Percentiles rank a stretch among this genome's conserved stretches.
These are phyloP conservation scores for Chrysosporium keratinophilum DNA, from an alignment of 2,329 filamentous ascomycete species.

Conservation along the genomic window DNA sequence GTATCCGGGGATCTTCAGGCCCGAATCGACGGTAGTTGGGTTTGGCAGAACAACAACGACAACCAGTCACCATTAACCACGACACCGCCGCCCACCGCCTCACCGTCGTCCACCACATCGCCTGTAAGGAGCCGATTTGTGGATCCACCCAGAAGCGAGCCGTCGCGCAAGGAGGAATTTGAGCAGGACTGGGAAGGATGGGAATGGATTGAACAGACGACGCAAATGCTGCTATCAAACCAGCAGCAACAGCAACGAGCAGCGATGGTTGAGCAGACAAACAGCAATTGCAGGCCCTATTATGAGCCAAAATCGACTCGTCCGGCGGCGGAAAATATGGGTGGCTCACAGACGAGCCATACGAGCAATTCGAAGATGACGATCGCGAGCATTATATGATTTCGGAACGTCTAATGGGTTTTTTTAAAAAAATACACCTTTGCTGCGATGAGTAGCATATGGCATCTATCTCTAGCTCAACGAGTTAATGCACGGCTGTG, in stretches of 20 bases:
- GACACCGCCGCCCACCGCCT: slow-evolving; percentile 9
- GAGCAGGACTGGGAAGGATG: slow-evolving; percentile 75
- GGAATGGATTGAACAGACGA: slow-evolving; percentile 58
- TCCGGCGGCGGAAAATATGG: not conserved
- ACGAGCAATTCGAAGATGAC: slow-evolving; percentile 35
- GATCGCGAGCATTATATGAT: slow-evolving; percentile 38
- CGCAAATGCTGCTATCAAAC: slow-evolving; percentile 46
- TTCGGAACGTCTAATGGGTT: not conserved
- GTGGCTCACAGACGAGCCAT: slow-evolving; percentile 19
- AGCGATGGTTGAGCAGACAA: slow-evolving; percentile 7
- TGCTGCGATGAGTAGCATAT: not conserved
- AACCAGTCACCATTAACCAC: slow-evolving; percentile 26
- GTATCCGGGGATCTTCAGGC: slow-evolving; percentile 79
- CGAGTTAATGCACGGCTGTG: not conserved
- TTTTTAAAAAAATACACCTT: not conserved
- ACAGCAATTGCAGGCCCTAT: not conserved
- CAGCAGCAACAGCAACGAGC: slow-evolving; percentile 27
- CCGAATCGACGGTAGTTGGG: slow-evolving; percentile 66
- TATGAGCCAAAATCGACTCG: slow-evolving; percentile 1
- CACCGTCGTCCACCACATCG: slow-evolving; percentile 9
- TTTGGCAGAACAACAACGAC: slow-evolving; percentile 60
- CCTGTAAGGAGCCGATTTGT: slow-evolving; percentile 17
- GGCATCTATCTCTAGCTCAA: not conserved
- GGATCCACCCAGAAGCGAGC: slow-evolving; percentile 48
- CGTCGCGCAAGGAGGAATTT: slow-evolving; percentile 11